Evolutionary conservation across 2,329 filamentous ascomycete species (phyloP).

Genomic region (Geoglossum cookeanum): DNA sequence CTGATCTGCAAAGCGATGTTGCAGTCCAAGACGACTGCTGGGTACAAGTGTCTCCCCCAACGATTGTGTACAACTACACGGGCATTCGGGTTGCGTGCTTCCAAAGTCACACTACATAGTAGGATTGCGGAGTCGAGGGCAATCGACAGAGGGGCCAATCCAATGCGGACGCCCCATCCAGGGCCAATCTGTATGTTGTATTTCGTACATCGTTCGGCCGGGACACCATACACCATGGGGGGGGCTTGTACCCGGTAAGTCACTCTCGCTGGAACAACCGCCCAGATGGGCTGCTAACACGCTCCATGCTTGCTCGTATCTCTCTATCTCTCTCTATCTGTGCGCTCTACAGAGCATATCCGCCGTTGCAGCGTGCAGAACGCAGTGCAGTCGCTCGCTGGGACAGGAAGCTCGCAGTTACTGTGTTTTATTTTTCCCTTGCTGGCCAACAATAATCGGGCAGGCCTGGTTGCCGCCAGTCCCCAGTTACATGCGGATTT

Average conservation of each 20-base stretch:
- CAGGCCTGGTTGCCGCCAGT: not conserved
- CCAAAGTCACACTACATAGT: not conserved
- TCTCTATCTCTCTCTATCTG: too few species aligned
- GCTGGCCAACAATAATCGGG: not conserved
- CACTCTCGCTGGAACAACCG: too few species aligned
- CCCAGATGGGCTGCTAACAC: too few species aligned
- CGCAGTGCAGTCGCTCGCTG: too few species aligned
- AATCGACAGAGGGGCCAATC: not conserved
- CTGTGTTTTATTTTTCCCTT: not conserved
- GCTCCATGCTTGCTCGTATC: too few species aligned
- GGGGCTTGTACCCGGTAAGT: not conserved
- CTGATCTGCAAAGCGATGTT: not conserved
- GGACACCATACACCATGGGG: not conserved
- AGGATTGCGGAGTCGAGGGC: conserved; percentile 1
- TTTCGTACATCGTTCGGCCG: not conserved
- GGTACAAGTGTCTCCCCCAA: not conserved
- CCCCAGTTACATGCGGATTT: not conserved
- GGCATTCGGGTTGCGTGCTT: not conserved
- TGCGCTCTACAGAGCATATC: too few species aligned
- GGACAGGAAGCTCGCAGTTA: not conserved
- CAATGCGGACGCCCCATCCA: too few species aligned
- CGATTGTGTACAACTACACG: not conserved
- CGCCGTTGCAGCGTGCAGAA: too few species aligned
- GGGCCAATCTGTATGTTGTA: too few species aligned
- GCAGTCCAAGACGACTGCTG: not conserved